These are phyloP conservation scores for Ustilago shanxiensis DNA, from an alignment of 1,284 basidiomycete species.

Conservation along the genomic window DNA sequence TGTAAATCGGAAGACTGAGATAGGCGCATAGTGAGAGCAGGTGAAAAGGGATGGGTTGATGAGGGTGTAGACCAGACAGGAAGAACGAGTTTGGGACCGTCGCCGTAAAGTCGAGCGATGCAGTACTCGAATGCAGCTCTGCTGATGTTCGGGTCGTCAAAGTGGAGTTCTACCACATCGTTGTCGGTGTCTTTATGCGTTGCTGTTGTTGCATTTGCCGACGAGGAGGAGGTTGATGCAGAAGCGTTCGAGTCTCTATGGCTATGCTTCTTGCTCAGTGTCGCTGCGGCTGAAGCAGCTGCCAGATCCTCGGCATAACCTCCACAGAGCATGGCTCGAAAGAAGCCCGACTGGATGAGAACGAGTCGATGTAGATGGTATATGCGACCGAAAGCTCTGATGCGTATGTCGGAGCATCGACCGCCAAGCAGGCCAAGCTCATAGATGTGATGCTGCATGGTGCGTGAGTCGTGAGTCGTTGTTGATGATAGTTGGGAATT, in stretches of 20 bases:
- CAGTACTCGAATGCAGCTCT: slow-evolving; percentile 64
- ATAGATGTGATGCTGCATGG: slow-evolving; percentile 52
- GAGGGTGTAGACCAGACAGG: slow-evolving; percentile 58
- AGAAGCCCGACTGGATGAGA: slow-evolving; percentile 65
- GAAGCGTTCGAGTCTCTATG: slow-evolving; percentile 14
- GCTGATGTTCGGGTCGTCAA: slow-evolving; percentile 65
- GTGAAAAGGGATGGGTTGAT: slow-evolving; percentile 72
- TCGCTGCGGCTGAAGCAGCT: slow-evolving; percentile 39
- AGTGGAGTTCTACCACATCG: slow-evolving; percentile 48
- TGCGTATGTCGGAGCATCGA: slow-evolving; percentile 57
- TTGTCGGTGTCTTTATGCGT: slow-evolving; percentile 14
- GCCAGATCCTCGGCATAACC: slow-evolving; percentile 58
- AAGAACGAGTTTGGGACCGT: slow-evolving; percentile 57
- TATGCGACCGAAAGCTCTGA: slow-evolving; percentile 58
- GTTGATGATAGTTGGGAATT: background rate
- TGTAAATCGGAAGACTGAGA: slow-evolving; percentile 74
- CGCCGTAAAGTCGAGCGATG: slow-evolving; percentile 63
- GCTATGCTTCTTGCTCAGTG: slow-evolving; percentile 39
- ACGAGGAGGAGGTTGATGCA: background rate
- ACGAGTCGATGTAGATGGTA: slow-evolving; percentile 62
- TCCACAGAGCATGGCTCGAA: slow-evolving; percentile 60
- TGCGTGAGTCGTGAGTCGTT: background rate
- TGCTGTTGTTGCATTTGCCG: slow-evolving; percentile 1
- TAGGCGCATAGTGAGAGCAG: slow-evolving; percentile 74
- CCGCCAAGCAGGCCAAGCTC: slow-evolving; percentile 50